Evolutionary conservation across 2,329 filamentous ascomycete genomes (phyloP).

Genomic region (Ophiostoma ulmi): DNA sequence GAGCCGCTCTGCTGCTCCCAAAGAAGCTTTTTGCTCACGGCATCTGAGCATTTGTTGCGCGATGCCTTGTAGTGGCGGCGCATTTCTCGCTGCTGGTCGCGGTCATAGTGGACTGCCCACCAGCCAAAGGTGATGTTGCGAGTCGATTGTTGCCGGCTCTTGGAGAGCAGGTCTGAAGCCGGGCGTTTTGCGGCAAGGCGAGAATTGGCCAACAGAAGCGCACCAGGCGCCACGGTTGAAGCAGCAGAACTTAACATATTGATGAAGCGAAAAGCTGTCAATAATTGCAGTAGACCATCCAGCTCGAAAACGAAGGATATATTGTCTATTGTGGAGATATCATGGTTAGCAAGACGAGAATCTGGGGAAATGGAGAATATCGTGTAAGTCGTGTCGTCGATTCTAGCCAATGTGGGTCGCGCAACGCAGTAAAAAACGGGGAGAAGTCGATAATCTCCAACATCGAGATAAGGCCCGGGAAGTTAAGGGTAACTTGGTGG

Average conservation of each 20-base stretch:
- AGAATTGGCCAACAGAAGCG: conserved; percentile 18
- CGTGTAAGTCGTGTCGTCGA: conserved; percentile 7
- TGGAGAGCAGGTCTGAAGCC: conserved; percentile 27
- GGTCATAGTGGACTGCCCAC: conserved; percentile 43
- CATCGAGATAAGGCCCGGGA: neutral
- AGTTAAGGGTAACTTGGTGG: neutral
- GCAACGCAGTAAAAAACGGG: neutral
- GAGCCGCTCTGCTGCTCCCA: conserved; percentile 43
- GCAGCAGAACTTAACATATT: conserved; percentile 27
- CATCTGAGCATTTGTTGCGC: conserved; percentile 45
- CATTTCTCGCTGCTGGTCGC: conserved; percentile 40
- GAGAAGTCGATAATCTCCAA: conserved; percentile 6
- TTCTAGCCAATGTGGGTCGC: neutral
- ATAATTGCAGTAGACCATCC: neutral
- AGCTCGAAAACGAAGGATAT: neutral
- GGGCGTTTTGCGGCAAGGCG: conserved; percentile 21
- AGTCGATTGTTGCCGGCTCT: conserved; percentile 41
- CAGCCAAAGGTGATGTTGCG: conserved; percentile 47
- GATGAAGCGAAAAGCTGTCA: neutral
- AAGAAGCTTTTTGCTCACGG: conserved; percentile 41
- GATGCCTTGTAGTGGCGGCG: conserved; percentile 42
- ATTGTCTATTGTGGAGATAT: conserved; percentile 8
- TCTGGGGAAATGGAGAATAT: conserved; percentile 2
- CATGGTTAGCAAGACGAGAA: conserved; percentile 3
- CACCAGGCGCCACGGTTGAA: conserved; percentile 22